Evolutionary conservation across 2,329 filamentous ascomycete species (phyloP).

Genomic region (Trichoderma endophyticum): DNA sequence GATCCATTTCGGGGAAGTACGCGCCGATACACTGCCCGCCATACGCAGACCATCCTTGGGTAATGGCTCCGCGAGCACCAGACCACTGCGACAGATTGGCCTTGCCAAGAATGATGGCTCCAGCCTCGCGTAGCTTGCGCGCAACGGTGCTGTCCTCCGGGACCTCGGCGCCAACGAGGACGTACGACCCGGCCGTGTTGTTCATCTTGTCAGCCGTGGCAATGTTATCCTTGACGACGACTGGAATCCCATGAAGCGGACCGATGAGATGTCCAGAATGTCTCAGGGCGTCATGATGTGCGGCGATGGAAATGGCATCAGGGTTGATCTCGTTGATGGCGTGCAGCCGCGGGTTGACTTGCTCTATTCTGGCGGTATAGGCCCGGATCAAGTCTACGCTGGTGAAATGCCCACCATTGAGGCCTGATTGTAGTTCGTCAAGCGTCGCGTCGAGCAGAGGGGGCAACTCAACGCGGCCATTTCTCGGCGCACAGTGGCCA

Average conservation of each 20-base stretch:
- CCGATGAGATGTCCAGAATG: constrained; percentile 4
- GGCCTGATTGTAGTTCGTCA: constrained; percentile 23
- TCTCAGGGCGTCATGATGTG: neutral
- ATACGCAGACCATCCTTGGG: constrained; percentile 59
- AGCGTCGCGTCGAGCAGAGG: constrained; percentile 9
- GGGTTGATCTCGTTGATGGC: constrained; percentile 35
- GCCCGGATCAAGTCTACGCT: constrained; percentile 34
- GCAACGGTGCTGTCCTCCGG: constrained; percentile 57
- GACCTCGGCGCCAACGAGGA: constrained; percentile 53
- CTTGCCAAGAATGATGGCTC: constrained; percentile 65
- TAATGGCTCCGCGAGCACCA: constrained; percentile 52
- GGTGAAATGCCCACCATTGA: constrained; percentile 30
- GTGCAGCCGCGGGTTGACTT: constrained; percentile 29
- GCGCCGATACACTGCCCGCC: constrained; percentile 60
- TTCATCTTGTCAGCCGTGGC: constrained; percentile 58
- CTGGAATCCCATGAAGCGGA: constrained; percentile 59
- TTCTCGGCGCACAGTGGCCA: neutral
- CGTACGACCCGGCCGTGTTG: constrained; percentile 54
- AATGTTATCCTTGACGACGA: constrained; percentile 63
- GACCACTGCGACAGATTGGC: constrained; percentile 62
- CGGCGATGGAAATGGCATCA: constrained; percentile 32
- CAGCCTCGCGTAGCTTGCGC: constrained; percentile 57
- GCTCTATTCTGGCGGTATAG: constrained; percentile 32
- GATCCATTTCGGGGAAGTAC: constrained; percentile 36
- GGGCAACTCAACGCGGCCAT: neutral